Percentiles rank a stretch among this genome's conserved stretches.
These are phyloP conservation scores for Emergomyces pasteurianus DNA, from an alignment of 2,329 filamentous ascomycete genomes.

Conservation along the genomic window DNA sequence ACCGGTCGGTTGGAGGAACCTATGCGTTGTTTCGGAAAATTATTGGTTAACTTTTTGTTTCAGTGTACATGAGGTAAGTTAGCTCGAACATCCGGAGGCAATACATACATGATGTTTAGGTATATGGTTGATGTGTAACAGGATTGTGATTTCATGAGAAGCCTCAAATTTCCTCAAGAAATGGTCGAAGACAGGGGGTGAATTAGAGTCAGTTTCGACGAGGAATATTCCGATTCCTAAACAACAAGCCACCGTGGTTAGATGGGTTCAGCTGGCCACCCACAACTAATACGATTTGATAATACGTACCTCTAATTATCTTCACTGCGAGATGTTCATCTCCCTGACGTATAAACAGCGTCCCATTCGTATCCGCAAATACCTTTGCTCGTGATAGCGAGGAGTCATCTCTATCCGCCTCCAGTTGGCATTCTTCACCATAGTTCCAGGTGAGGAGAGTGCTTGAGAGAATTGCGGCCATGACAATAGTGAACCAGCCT, in stretches of 20 bases:
- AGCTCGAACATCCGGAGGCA: neutral
- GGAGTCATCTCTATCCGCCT: constrained; percentile 52
- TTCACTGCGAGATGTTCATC: constrained; percentile 8
- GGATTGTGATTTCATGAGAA: constrained; percentile 55
- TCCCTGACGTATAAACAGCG: constrained; percentile 9
- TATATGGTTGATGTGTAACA: constrained; percentile 51
- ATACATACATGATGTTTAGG: constrained; percentile 8
- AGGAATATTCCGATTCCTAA: constrained; percentile 60
- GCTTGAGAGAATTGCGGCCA: constrained; percentile 49
- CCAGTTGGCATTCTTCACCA: constrained; percentile 68
- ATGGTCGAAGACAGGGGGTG: constrained; percentile 57
- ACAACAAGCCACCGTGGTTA: constrained; percentile 30
- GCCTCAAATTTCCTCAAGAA: constrained; percentile 61
- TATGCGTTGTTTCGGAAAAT: constrained; percentile 30
- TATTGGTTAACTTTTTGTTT: neutral
- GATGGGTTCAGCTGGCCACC: constrained; percentile 32
- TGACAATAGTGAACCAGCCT: constrained; percentile 63
- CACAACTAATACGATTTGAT: constrained; percentile 26
- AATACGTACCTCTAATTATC: constrained; percentile 9
- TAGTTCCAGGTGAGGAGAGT: constrained; percentile 67
- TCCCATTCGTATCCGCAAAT: constrained; percentile 8
- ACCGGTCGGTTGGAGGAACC: constrained; percentile 41
- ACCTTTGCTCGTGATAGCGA: constrained; percentile 27
- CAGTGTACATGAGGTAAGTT: constrained; percentile 30
- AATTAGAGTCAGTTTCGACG: constrained; percentile 58